phyloP scores from a whole-genome alignment of 106 monocot species.

The Platanthera zijinensis region DNA sequence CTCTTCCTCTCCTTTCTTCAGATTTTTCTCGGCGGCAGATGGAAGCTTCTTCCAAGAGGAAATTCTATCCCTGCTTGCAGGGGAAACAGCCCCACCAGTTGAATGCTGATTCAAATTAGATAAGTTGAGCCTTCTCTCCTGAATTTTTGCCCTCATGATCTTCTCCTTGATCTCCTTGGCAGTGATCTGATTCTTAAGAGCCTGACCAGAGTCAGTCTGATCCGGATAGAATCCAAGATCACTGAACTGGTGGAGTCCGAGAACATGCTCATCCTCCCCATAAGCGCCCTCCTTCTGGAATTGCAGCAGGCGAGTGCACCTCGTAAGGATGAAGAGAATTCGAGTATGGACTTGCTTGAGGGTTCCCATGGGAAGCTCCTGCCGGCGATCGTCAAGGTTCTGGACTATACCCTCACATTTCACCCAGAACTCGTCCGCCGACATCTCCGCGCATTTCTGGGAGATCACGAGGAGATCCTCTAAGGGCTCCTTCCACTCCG shows the following conservation, averaged over 20 bases:
- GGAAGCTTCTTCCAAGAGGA: slow-evolving; percentile 98
- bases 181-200: slow-evolving; percentile 34
- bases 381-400: slow-evolving; percentile 71
- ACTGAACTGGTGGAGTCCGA: slow-evolving; percentile 78
- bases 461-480: slow-evolving; percentile 74
- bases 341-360: slow-evolving; percentile 88
- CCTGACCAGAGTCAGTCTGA: slow-evolving; percentile 18
- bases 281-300: slow-evolving; percentile 64
- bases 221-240: slow-evolving; percentile 82
- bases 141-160: slow-evolving; percentile 35
- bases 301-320: slow-evolving; percentile 82
- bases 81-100: slow-evolving; percentile 21
- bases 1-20: slow-evolving; percentile 23
- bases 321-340: slow-evolving; percentile 85
- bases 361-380: slow-evolving; percentile 62
- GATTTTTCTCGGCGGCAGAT: slow-evolving; percentile 64
- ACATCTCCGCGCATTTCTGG: slow-evolving; percentile 72
- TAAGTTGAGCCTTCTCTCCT: slow-evolving; percentile 29
- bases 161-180: slow-evolving; percentile 48
- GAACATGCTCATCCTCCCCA: slow-evolving; percentile 40
- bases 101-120: slow-evolving; percentile 24
- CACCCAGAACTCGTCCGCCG: slow-evolving; percentile 63
- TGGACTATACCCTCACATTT: slow-evolving; percentile 87
- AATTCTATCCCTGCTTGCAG: slow-evolving; percentile 51
- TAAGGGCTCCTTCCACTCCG: slow-evolving; percentile 46